Evolutionary conservation across 164 flowering plant species (phyloP).

Genomic region (Liriodendron chinense): DNA sequence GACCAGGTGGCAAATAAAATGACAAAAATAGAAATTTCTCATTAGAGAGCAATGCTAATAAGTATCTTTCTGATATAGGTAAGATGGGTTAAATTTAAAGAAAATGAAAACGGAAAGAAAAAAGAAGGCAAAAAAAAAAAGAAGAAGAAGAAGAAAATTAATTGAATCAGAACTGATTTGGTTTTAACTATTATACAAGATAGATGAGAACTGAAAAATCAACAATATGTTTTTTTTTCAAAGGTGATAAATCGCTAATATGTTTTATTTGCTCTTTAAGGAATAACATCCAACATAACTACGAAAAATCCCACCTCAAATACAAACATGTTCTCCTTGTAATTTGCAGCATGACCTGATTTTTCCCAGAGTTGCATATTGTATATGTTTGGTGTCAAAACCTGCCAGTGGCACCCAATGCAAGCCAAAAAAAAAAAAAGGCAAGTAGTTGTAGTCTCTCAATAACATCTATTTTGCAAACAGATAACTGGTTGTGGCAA

Average conservation of each 20-base stretch:
- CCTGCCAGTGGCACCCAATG: slow-evolving; percentile 46
- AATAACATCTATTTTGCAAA: not conserved
- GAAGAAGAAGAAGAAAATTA: not conserved
- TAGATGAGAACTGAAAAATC: not conserved
- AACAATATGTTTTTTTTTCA: not conserved
- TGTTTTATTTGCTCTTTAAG: not conserved
- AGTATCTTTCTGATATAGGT: no score
- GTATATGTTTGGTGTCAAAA: slow-evolving; percentile 81
- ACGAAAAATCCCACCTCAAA: slow-evolving; percentile 58
- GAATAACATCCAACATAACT: not conserved
- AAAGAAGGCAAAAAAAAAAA: not conserved
- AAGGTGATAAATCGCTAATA: not conserved
- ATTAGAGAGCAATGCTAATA: no score
- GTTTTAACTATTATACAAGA: not conserved
- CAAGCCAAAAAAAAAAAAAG: not conserved
- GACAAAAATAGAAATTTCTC: not conserved
- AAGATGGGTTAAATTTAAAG: not conserved
- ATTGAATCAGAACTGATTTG: not conserved
- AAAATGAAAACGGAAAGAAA: not conserved
- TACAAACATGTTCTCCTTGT: slow-evolving; percentile 95
- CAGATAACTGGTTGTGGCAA: not conserved
- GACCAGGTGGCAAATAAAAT: not conserved
- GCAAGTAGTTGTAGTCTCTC: not conserved
- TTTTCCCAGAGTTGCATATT: slow-evolving; percentile 99
- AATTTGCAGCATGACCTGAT: slow-evolving; percentile 97